Conservation (phyloP, 192 early-diverging fungal species). For the Linnemannia zychae region DNA sequence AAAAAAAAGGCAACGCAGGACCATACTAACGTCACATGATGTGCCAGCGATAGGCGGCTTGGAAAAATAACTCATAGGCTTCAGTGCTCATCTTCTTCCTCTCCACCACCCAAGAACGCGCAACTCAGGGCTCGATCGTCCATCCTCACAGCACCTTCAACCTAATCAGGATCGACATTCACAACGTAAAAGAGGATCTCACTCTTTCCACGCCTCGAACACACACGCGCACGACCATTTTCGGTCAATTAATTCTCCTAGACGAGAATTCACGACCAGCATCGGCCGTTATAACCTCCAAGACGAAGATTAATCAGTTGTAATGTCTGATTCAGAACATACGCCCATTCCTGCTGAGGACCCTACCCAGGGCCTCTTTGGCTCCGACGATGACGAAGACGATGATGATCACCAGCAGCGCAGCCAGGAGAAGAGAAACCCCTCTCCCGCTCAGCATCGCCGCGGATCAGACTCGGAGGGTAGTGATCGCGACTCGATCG, state of each 20-base stretch:
- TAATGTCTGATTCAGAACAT: conserved; percentile 56
- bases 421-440: conserved; percentile 16
- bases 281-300: too few relatives aligned
- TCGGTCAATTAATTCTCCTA: too few relatives aligned
- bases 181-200: neutral
- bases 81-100: neutral
- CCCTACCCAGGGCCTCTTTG: conserved; percentile 47
- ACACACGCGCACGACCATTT: neutral
- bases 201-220: neutral
- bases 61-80: neutral
- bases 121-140: conserved; percentile 2
- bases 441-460: neutral
- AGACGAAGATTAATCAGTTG: too few relatives aligned
- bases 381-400: conserved; percentile 51
- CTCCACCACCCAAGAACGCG: neutral
- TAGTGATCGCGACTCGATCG: conserved; percentile 18
- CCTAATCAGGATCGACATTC: neutral
- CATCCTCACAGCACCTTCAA: neutral
- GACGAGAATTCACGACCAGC: too few relatives aligned
- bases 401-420: conserved; percentile 22
- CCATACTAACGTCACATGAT: neutral
- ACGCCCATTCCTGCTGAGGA: conserved; percentile 40
- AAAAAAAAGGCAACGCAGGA: neutral
- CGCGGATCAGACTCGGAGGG: conserved; percentile 23
- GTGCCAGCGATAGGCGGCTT: neutral